These are phyloP conservation scores for Myrmaecium sp. DNA, from an alignment of 2,329 filamentous ascomycete species.

Conservation along the genomic window DNA sequence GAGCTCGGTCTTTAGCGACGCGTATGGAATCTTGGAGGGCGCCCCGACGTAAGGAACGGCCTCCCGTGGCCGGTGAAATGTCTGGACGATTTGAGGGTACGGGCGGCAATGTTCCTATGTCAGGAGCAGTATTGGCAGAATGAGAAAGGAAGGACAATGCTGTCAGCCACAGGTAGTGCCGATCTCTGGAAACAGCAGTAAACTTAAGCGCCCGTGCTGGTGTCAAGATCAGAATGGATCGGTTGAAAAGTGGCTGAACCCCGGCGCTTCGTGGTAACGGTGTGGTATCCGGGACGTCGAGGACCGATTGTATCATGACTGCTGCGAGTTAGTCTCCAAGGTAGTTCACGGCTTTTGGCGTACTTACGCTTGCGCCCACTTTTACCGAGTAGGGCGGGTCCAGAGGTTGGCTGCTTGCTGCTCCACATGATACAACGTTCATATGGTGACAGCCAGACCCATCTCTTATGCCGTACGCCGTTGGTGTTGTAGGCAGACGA, in stretches of 20 bases:
- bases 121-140: constrained; percentile 64
- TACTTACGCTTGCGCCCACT: constrained; percentile 81
- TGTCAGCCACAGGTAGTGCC: constrained; percentile 90
- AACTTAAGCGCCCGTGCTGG: constrained; percentile 91
- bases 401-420: constrained; percentile 84
- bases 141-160: constrained; percentile 89
- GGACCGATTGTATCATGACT: constrained; percentile 91
- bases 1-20: constrained; percentile 57
- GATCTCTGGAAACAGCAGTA: constrained; percentile 64
- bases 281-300: constrained; percentile 93
- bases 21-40: constrained; percentile 78
- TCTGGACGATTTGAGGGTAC: constrained; percentile 14
- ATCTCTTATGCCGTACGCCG: constrained; percentile 71
- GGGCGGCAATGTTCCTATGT: constrained; percentile 42
- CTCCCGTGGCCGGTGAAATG: constrained; percentile 18
- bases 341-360: not conserved
- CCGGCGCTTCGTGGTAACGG: constrained; percentile 55
- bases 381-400: constrained; percentile 80
- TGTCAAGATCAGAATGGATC: constrained; percentile 88
- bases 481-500: constrained; percentile 40
- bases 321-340: constrained; percentile 17
- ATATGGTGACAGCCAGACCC: constrained; percentile 97
- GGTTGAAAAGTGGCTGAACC: constrained; percentile 52
- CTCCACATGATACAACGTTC: constrained; percentile 96
- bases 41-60: constrained; percentile 34